Conservation (phyloP, 176 grass and related monocot genomes). For the Zizania latifolia region DNA sequence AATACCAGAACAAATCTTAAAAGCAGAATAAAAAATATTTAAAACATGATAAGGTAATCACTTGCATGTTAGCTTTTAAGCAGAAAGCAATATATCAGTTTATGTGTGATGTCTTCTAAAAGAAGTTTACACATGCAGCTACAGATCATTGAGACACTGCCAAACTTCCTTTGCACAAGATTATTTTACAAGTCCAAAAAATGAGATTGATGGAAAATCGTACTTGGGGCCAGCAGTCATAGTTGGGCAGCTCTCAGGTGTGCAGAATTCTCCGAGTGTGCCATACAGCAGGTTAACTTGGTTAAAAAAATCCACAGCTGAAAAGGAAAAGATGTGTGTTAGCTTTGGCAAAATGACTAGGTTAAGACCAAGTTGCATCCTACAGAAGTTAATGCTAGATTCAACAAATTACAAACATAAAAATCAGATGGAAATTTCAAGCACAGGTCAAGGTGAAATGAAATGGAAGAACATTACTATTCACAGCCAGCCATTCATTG, state of each 20-base stretch:
- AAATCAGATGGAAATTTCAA: neutral
- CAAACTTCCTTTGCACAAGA: neutral
- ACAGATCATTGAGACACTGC: neutral
- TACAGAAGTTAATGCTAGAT: neutral
- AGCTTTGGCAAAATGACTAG: conserved; percentile 13
- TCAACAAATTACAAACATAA: neutral
- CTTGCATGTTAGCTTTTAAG: neutral
- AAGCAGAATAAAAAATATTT: neutral
- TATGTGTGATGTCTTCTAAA: neutral
- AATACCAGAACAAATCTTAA: neutral
- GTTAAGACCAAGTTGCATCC: neutral
- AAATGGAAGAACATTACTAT: conserved; percentile 60
- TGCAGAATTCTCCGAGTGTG: conserved; percentile 93
- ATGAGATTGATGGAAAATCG: neutral
- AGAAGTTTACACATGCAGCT: neutral
- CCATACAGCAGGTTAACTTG: conserved; percentile 97
- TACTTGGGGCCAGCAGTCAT: conserved; percentile 99
- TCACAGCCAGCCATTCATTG: conserved; percentile 98
- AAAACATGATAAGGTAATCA: neutral
- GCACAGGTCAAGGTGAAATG: neutral
- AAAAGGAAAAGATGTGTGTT: conserved; percentile 29
- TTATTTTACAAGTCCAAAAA: conserved; percentile 1
- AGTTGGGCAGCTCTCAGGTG: conserved; percentile 83
- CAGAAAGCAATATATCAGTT: neutral
- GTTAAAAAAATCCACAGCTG: conserved; percentile 99